Conservation (phyloP, 2,329 filamentous ascomycete genomes). For the Escovopsis sp. region DNA sequence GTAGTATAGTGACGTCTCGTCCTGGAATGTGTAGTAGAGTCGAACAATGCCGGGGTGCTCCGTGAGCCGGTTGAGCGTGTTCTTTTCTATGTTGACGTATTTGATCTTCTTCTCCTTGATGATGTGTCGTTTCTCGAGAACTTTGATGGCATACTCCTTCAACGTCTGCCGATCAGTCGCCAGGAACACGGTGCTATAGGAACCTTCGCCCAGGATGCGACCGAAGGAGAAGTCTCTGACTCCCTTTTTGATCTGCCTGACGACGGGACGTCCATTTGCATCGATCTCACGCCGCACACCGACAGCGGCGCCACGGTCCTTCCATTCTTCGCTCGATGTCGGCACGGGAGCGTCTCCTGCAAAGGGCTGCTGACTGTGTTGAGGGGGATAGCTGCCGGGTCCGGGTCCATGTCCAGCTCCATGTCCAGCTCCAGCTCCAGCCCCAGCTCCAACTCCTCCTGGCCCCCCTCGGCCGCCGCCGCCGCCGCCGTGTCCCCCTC, state of each 20-base stretch:
- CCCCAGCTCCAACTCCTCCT: too few relatives aligned
- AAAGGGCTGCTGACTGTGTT: constrained; percentile 15
- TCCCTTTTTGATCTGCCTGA: constrained; percentile 85
- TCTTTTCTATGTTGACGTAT: constrained; percentile 99
- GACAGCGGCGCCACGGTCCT: constrained; percentile 84
- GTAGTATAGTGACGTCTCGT: constrained; percentile 91
- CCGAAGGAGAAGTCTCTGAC: constrained; percentile 96
- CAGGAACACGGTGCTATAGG: constrained; percentile 89
- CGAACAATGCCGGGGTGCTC: constrained; percentile 95
- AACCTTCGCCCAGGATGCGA: constrained; percentile 80
- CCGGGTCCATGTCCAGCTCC: constrained; percentile 18
- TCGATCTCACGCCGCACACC: constrained; percentile 72
- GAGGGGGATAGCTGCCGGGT: constrained; percentile 37
- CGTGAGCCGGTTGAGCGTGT: constrained; percentile 88
- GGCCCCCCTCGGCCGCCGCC: too few relatives aligned
- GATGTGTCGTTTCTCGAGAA: constrained; percentile 95
- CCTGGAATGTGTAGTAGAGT: constrained; percentile 97
- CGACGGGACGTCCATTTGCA: constrained; percentile 64
- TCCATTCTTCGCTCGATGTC: constrained; percentile 78
- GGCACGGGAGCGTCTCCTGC: constrained; percentile 28
- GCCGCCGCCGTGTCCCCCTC: constrained; percentile 32
- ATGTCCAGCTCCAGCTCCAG: constrained; percentile 13
- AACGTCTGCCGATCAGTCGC: constrained; percentile 87
- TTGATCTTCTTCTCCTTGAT: constrained; percentile 99
- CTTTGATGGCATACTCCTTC: constrained; percentile 96